Conservation (phyloP, 2,329 filamentous ascomycete species). For the Cryphonectria japonica region DNA sequence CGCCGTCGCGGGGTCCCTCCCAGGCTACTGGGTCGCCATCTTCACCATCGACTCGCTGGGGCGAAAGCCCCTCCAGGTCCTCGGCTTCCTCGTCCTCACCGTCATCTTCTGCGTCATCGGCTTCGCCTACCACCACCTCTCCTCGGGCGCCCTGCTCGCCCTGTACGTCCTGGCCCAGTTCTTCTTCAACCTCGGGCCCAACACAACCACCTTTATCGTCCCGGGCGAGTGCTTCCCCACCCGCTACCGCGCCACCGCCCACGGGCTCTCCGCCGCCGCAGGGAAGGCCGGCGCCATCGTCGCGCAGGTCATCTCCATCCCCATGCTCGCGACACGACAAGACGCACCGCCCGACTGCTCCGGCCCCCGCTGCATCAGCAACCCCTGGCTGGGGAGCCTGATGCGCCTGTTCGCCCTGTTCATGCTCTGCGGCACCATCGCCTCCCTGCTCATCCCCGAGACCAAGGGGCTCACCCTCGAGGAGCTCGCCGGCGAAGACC, state of each 20-base stretch:
- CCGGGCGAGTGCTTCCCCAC: constrained; percentile 69
- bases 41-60: constrained; percentile 75
- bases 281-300: constrained; percentile 72
- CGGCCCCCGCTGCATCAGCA: constrained; percentile 47
- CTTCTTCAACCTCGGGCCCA: constrained; percentile 69
- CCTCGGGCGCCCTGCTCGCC: constrained; percentile 54
- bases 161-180: constrained; percentile 69
- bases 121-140: constrained; percentile 58
- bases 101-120: constrained; percentile 66
- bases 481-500: constrained; percentile 68
- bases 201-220: constrained; percentile 68
- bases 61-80: constrained; percentile 74
- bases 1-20: constrained; percentile 75
- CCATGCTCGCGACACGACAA: constrained; percentile 54
- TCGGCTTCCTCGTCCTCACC: constrained; percentile 65
- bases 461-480: constrained; percentile 77
- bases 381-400: constrained; percentile 69
- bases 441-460: constrained; percentile 75
- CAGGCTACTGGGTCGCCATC: constrained; percentile 80
- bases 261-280: constrained; percentile 67
- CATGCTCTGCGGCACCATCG: constrained; percentile 74
- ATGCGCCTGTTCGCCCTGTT: constrained; percentile 81
- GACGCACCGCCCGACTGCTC: constrained; percentile 56
- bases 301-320: constrained; percentile 67
- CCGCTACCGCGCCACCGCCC: constrained; percentile 63